phyloP scores from a whole-genome alignment of 805 yeast species.

The Ogataea angusta region DNA sequence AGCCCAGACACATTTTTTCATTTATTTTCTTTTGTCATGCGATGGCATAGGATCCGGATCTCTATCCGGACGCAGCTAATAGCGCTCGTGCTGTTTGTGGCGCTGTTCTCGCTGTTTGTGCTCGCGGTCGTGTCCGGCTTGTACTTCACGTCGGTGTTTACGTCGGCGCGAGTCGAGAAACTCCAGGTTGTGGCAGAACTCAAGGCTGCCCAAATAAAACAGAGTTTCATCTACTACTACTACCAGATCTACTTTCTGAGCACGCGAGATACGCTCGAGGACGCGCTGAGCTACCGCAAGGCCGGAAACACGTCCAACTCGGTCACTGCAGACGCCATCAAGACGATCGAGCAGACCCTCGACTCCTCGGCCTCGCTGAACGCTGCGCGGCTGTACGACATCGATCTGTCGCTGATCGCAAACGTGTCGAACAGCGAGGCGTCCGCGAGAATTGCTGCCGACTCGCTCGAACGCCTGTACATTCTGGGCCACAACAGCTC shows the following conservation, averaged over 20 bases:
- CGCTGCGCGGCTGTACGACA: constrained; percentile 65
- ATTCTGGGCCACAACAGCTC: constrained; percentile 18
- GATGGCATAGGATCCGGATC: constrained; percentile 39
- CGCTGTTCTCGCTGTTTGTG: constrained; percentile 60
- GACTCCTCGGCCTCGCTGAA: constrained; percentile 61
- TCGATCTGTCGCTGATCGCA: constrained; percentile 47
- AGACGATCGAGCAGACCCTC: constrained; percentile 57
- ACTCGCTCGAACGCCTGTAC: constrained; percentile 42
- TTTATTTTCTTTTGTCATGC: constrained; percentile 10
- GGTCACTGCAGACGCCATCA: constrained; percentile 44
- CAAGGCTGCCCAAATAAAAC: constrained; percentile 75
- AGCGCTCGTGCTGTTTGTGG: constrained; percentile 62
- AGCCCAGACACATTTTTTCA: not conserved
- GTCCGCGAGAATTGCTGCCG: constrained; percentile 30
- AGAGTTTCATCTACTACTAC: constrained; percentile 57
- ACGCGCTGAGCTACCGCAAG: constrained; percentile 56
- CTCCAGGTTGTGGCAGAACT: constrained; percentile 75
- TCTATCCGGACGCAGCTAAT: constrained; percentile 76
- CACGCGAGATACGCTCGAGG: constrained; percentile 55
- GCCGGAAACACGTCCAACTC: constrained; percentile 67
- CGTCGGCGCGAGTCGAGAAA: constrained; percentile 63
- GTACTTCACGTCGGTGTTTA: constrained; percentile 63
- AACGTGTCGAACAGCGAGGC: constrained; percentile 36
- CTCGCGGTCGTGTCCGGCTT: constrained; percentile 74
- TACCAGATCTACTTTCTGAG: constrained; percentile 69